A percentile compares a stretch with the other conserved stretches of the same genome.
These are phyloP conservation scores for Xylaria sp. DNA, from an alignment of 2,329 filamentous ascomycete genomes.

Conservation along the genomic window DNA sequence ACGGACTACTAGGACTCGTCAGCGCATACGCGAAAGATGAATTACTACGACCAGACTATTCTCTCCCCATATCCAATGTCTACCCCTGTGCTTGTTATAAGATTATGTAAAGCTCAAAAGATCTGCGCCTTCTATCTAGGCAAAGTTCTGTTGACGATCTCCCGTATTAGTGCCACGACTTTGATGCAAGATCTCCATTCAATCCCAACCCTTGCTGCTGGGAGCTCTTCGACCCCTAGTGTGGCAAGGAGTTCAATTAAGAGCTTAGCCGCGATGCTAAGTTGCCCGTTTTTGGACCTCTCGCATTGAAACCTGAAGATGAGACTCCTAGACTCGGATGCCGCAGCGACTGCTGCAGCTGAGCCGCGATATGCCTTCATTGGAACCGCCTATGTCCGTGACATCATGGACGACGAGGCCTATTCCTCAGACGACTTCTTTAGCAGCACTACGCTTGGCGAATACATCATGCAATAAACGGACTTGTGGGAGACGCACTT, in stretches of 20 bases:
- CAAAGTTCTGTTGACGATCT: constrained; percentile 1
- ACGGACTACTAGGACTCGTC: constrained; percentile 1
- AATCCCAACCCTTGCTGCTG: constrained; percentile 5
- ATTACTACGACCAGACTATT: constrained; percentile 5
- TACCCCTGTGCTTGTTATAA: background rate
- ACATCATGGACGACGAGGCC: background rate
- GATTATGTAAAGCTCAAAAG: background rate
- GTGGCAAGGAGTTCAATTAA: background rate
- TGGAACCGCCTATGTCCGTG: constrained; percentile 3
- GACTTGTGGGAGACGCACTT: constrained; percentile 1
- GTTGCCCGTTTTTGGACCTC: background rate
- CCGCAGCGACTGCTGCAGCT: background rate
- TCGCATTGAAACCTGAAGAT: background rate
- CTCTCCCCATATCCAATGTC: background rate
- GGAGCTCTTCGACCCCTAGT: background rate
- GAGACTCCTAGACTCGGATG: background rate
- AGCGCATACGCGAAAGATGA: background rate
- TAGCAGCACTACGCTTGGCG: background rate
- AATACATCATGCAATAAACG: constrained; percentile 1
- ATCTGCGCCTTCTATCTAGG: background rate
- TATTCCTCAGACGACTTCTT: background rate
- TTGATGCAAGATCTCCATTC: constrained; percentile 1
- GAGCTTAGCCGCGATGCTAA: background rate
- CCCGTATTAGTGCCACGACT: constrained; percentile 9
- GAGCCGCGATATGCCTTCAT: background rate